phyloP scores from a whole-genome alignment of 2,329 filamentous ascomycete genomes.

The Raffaelea deltoideospora region DNA sequence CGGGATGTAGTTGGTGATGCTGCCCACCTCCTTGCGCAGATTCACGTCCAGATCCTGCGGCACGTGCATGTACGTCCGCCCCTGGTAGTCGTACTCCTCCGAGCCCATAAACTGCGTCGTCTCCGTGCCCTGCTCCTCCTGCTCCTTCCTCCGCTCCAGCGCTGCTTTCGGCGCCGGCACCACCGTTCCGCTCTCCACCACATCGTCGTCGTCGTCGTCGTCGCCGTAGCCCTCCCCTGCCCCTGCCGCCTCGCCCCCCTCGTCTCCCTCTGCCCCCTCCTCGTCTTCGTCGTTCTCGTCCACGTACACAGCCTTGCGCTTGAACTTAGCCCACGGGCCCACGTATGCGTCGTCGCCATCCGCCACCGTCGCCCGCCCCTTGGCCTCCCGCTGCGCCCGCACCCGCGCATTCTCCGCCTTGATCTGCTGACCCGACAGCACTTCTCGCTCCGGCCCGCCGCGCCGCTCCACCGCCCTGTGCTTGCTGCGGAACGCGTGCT shows the following conservation, averaged over 20 bases:
- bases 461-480: constrained; percentile 68
- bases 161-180: constrained; percentile 39
- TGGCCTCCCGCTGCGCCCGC: constrained; percentile 64
- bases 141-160: constrained; percentile 39
- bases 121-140: constrained; percentile 51
- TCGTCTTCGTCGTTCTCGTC: constrained; percentile 65
- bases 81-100: constrained; percentile 80
- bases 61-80: constrained; percentile 88
- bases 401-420: constrained; percentile 59
- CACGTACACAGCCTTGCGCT: constrained; percentile 48
- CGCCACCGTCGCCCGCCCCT: constrained; percentile 68
- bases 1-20: constrained; percentile 77
- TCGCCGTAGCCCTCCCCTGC: too few relatives aligned
- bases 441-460: constrained; percentile 41
- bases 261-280: constrained; percentile 63
- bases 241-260: constrained; percentile 57
- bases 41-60: constrained; percentile 82
- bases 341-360: constrained; percentile 82
- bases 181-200: constrained; percentile 48
- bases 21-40: constrained; percentile 65
- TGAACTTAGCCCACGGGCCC: constrained; percentile 86
- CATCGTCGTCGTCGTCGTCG: constrained; percentile 56
- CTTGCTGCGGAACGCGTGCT: constrained; percentile 76
- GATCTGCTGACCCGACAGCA: constrained; percentile 35
- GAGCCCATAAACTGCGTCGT: constrained; percentile 77